These are phyloP conservation scores for Mucor indicus DNA, from an alignment of 371 early-diverging fungal genomes.

Conservation along the genomic window DNA sequence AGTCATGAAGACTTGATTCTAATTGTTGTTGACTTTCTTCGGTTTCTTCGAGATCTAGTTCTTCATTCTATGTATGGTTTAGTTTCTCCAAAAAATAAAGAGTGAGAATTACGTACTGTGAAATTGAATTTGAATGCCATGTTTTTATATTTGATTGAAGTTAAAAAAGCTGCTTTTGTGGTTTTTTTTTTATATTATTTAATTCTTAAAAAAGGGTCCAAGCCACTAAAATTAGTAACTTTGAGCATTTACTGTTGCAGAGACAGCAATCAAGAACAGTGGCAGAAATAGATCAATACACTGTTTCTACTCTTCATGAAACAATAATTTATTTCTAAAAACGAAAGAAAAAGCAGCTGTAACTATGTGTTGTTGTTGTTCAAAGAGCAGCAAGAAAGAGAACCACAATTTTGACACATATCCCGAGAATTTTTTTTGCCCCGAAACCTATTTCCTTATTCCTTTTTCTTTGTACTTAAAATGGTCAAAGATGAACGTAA, in stretches of 20 bases:
- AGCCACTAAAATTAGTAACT: too few relatives aligned
- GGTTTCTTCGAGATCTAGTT: conserved; percentile 54
- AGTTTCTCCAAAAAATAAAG: neutral
- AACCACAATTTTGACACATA: neutral
- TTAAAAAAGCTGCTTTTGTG: neutral
- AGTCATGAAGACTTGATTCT: conserved; percentile 39
- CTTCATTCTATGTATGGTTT: conserved; percentile 35
- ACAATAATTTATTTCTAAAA: too few relatives aligned
- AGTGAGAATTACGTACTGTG: conserved; percentile 34
- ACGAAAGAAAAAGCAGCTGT: too few relatives aligned
- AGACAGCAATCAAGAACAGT: too few relatives aligned
- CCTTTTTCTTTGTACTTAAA: too few relatives aligned
- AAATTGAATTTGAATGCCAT: conserved; percentile 63
- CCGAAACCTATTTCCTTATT: too few relatives aligned
- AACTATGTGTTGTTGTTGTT: too few relatives aligned
- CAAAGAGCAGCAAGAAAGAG: too few relatives aligned
- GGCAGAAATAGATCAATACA: too few relatives aligned
- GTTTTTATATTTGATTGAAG: neutral
- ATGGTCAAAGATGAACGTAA: conserved; percentile 25
- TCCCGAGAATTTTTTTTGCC: conserved; percentile 9
- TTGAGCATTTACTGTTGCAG: too few relatives aligned
- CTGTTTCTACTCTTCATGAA: too few relatives aligned
- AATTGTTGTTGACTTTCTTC: conserved; percentile 41
- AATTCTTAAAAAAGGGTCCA: neutral
- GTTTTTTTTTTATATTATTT: neutral